Percentiles rank a stretch among this genome's conserved stretches.
Conservation (phyloP, 2,329 filamentous ascomycete species). For the Sphaerostilbella broomeana region DNA sequence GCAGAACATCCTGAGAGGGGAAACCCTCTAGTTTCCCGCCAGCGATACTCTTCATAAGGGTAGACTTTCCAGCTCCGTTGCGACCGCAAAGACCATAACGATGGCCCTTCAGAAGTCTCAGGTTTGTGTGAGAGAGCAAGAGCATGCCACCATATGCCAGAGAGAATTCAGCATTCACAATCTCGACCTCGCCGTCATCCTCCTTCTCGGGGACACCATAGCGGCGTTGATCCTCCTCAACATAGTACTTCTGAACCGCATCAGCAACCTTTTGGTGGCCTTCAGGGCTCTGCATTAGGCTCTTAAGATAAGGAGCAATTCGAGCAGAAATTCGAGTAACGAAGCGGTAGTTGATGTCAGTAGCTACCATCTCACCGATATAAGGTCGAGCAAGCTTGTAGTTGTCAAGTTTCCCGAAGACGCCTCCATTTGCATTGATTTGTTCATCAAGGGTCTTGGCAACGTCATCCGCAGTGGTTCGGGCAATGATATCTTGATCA, state of each 20-base stretch:
- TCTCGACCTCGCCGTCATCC: constrained; percentile 87
- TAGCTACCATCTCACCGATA: constrained; percentile 75
- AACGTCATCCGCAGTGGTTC: constrained; percentile 66
- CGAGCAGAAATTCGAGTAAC: constrained; percentile 63
- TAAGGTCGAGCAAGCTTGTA: constrained; percentile 66
- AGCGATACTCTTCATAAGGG: constrained; percentile 93
- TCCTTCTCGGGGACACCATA: constrained; percentile 79
- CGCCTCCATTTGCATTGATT: constrained; percentile 61
- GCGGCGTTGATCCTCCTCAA: constrained; percentile 80
- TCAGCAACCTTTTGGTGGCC: constrained; percentile 59
- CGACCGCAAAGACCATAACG: constrained; percentile 94
- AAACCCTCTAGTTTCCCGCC: constrained; percentile 96
- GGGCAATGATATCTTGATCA: constrained; percentile 58
- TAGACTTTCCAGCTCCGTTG: constrained; percentile 98
- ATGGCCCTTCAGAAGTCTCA: constrained; percentile 90
- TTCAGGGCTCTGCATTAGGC: constrained; percentile 57
- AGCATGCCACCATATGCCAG: constrained; percentile 97
- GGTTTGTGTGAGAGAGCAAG: constrained; percentile 88
- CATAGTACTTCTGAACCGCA: constrained; percentile 68
- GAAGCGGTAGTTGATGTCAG: constrained; percentile 79
- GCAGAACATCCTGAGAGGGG: constrained; percentile 82
- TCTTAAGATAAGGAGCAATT: constrained; percentile 68
- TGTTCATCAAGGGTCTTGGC: constrained; percentile 67
- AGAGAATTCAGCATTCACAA: constrained; percentile 97
- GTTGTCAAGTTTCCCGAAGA: constrained; percentile 52